Evolutionary conservation across 345 rosid species (phyloP), one percentile per base, ranked within the genome.

Genomic region (Carallia brachiata): DNA sequence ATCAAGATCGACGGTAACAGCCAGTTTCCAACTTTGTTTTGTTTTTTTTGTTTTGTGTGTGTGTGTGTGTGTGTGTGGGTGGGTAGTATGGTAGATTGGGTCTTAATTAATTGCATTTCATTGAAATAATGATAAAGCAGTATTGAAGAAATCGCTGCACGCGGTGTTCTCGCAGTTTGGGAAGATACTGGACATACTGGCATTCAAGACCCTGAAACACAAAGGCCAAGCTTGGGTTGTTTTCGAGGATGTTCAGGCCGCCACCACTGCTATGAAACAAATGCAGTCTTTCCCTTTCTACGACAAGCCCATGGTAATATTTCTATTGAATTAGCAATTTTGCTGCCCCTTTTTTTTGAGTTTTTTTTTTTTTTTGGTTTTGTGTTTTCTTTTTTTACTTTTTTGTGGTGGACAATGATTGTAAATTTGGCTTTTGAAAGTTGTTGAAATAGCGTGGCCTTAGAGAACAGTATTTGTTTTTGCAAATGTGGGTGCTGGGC

Each of bases 201-300:
- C 98, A 10, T 96, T 90, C 84, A 92, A 90, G 90, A 96, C 98
- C 31, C 69, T 96, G 84, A 96, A 96, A 78, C 99, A 92, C 77
- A 90, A 96, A 80, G 99, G 99, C 5, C 99, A 96, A 83, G 97
- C 98, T 81, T 96, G 99, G 99, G 89, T 96, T 23, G 82, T 96
- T 40, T 96, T 96, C 62, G 93, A 92, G 73, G 89, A 92, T 57
- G 84, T 81, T 4, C 77, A 77, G 7, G 89, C 98, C 30, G 98
- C 98, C 30, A 77, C 90, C 23, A 83, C 73, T 52, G 98, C 97
- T 68, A 78, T 96, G 27, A 75, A 88, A 73, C 84, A 88, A 73
- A 96, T 96, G 99, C 96, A 96, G 72, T 90, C 83, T 1, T 96
- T 90, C 74, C 98, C 95, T 52, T 96, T 96, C 78, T 96, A 96